Conservation (phyloP, 495 filamentous ascomycete genomes). For the Tuber umbilicatum region DNA sequence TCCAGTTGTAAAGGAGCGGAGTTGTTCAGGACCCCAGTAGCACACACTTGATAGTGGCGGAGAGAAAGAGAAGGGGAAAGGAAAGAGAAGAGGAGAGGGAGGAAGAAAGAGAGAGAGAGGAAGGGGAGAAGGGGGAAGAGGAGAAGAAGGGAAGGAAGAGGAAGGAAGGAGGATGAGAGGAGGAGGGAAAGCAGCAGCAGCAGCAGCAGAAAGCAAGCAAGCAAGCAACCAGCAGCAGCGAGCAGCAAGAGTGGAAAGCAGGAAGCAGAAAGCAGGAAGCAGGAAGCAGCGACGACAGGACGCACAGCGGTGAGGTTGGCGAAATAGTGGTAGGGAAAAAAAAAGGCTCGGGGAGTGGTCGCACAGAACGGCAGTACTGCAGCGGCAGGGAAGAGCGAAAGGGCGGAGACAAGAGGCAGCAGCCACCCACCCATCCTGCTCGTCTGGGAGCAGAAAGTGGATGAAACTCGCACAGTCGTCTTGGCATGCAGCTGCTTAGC, state of each 20-base stretch:
- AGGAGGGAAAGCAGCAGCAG: conserved; percentile 25
- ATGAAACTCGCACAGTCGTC: conserved; percentile 38
- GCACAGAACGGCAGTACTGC: conserved; percentile 40
- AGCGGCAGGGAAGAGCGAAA: conserved; percentile 40
- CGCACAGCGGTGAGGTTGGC: conserved; percentile 39
- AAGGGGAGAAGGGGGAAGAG: conserved; percentile 18
- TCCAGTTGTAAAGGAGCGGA: conserved; percentile 18
- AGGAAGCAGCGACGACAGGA: conserved; percentile 37
- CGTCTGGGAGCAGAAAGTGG: conserved; percentile 23
- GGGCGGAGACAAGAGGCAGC: conserved; percentile 39
- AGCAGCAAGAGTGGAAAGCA: conserved; percentile 8
- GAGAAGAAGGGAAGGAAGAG: not conserved
- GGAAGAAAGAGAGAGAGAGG: conserved; percentile 10
- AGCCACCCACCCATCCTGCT: conserved; percentile 39
- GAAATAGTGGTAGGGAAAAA: conserved; percentile 39
- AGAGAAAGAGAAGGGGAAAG: conserved; percentile 10
- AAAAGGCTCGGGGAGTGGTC: conserved; percentile 36
- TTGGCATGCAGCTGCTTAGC: conserved; percentile 37
- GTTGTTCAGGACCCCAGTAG: conserved; percentile 29
- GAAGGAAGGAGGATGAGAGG: conserved; percentile 11
- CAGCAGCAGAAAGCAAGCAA: no score
- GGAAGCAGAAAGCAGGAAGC: conserved; percentile 15
- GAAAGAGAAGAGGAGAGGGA: conserved; percentile 11
- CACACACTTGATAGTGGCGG: conserved; percentile 28
- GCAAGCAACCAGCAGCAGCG: conserved; percentile 23